Conservation (phyloP, 805 yeast species). For the Candida caryicola region DNA sequence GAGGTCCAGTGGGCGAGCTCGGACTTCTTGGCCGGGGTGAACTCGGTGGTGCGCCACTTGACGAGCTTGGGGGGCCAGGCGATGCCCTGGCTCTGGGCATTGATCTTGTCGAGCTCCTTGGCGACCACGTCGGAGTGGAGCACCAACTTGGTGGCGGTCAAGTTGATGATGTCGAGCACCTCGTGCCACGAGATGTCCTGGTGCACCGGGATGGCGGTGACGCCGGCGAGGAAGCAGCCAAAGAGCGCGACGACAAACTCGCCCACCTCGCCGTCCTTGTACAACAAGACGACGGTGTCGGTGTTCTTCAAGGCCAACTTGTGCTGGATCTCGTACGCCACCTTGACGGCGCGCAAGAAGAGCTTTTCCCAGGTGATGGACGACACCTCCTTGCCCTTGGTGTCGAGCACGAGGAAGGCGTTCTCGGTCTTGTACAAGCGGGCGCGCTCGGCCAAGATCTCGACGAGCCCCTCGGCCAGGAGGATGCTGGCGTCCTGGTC, state of each 20-base stretch:
- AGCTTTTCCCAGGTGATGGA: slow-evolving; percentile 89
- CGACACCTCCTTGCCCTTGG: slow-evolving; percentile 74
- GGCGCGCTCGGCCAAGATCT: slow-evolving; percentile 72
- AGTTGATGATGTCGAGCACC: slow-evolving; percentile 64
- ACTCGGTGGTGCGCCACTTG: slow-evolving; percentile 82
- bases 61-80: slow-evolving; percentile 72
- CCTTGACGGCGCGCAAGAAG: slow-evolving; percentile 76
- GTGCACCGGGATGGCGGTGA: slow-evolving; percentile 90
- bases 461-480: slow-evolving; percentile 57
- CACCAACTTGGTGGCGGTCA: slow-evolving; percentile 74
- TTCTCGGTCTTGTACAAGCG: slow-evolving; percentile 55
- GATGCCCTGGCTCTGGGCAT: slow-evolving; percentile 40
- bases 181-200: slow-evolving; percentile 68
- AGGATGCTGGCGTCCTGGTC: slow-evolving; percentile 17
- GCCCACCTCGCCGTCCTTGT: slow-evolving; percentile 76
- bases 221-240: slow-evolving; percentile 91
- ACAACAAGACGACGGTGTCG: slow-evolving; percentile 80
- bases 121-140: slow-evolving; percentile 77
- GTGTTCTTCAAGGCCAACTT: slow-evolving; percentile 71
- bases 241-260: slow-evolving; percentile 84
- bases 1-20: slow-evolving; percentile 29
- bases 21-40: slow-evolving; percentile 57
- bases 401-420: slow-evolving; percentile 72
- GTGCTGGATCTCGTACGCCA: slow-evolving; percentile 78
- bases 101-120: slow-evolving; percentile 67